Base-by-base conservation (phyloP, 2,329 filamentous ascomycete genomes). In the Paraconiothyrium brasiliense region DNA sequence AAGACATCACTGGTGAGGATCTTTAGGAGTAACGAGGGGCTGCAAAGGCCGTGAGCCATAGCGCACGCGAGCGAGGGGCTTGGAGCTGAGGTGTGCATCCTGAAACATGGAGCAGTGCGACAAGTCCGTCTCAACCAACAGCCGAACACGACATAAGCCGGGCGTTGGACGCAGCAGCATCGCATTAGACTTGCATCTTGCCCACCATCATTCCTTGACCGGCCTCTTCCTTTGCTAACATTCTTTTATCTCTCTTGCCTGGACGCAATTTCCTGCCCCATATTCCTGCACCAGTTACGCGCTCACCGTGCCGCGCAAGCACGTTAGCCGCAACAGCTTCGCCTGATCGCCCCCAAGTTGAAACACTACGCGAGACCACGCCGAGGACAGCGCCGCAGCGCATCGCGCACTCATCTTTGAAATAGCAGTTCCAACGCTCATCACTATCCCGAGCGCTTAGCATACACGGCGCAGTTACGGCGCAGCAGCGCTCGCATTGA, bases 81-180 rank as follows among this genome's bases (percentile, higher is more conserved):
- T 35, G 48, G 20, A 37, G 54, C 54, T 56, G 54, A 56, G 54
- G 43, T 56, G 54, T 37, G 54, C 54, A 56, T 56, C 32, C 54
- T 56, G 41, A 47, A 56, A 56, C 54, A 56, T 44, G 24, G 43
- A 46, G 37, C 54, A 2, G 46, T 22, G 54, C 43, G 24, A 46
- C 30, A 47, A 47, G 41, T 56, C 54, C 54, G 54, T 55, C 54
- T 47, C 54, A 56, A 44, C 54, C 27, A 56, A 47, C 54, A 47
- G 54, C 41, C 41, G 54, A 37, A 39, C 39, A 47, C 54, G 27
- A 55, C 39, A 55, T 55, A 55, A 56, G 54, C 54, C 50, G 20
- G 32, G 20, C 43, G 20, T 48, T 43, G 54, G 34, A 56, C 20
- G 54, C 43, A 56, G 30, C 51, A 43, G 14, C 41, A 54, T 43